phyloP scores from a whole-genome alignment of 148 eudicot species.

The Nepenthes gracilis region DNA sequence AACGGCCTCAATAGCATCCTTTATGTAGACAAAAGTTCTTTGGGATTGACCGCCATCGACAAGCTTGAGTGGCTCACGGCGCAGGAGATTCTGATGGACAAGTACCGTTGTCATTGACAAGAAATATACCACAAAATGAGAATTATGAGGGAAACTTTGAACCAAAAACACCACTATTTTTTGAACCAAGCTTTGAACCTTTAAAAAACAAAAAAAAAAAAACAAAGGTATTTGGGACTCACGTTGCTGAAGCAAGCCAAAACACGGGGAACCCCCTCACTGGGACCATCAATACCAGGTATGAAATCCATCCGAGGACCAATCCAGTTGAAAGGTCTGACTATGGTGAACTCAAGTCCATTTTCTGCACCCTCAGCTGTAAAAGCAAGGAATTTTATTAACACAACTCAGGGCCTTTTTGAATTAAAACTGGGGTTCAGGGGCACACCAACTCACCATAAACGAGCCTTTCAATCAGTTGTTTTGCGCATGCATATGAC shows the following conservation, averaged over 20 bases:
- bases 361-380: constrained; percentile 99
- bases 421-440: not conserved
- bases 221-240: constrained; percentile 7
- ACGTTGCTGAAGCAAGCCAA: constrained; percentile 97
- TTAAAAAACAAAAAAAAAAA: too few species aligned
- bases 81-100: constrained; percentile 59
- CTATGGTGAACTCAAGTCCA: constrained; percentile 89
- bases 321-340: constrained; percentile 98
- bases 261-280: constrained; percentile 98
- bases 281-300: constrained; percentile 96
- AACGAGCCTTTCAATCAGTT: constrained; percentile 92
- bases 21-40: constrained; percentile 85
- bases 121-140: not conserved
- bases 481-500: constrained; percentile 99
- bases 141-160: too few species aligned
- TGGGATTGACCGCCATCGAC: constrained; percentile 98
- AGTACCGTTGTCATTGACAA: not conserved
- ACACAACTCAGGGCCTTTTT: too few species aligned
- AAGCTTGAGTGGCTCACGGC: constrained; percentile 89
- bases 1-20: constrained; percentile 97
- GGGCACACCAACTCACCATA: constrained; percentile 38
- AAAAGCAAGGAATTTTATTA: not conserved
- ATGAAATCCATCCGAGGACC: constrained; percentile 99
- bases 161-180: too few species aligned
- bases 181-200: not conserved